Evolutionary conservation across 164 flowering plant species (phyloP), one percentile per base, ranked within the genome.

Genomic region (Amborella trichopoda): DNA sequence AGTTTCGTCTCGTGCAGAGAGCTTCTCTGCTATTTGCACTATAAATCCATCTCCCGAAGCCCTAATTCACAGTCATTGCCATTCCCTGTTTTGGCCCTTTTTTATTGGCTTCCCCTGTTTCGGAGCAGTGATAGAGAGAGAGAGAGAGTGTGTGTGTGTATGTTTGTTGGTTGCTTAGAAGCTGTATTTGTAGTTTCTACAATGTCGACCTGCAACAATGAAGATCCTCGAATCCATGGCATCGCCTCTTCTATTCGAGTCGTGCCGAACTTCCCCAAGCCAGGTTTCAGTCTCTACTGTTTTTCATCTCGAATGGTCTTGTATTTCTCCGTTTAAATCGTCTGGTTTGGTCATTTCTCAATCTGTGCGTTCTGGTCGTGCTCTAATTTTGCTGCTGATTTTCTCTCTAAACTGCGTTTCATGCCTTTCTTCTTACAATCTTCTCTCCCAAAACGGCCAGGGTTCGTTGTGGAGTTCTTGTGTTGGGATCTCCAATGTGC

Each of bases 191-290:
- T n/a, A 8, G 41, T 38, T 16, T 20, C 59, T 24, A 72, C 76
- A 78, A 83, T 83, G 96, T 78, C 87, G 55, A 67, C 57, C 56
- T 55, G 28, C 61, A 68, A 52, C 46, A 65, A 54, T 26, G 57
- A 72, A 41, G 94, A 87, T 67, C 78, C 91, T 53, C 85, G 94
- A 27, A 64, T 87, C 62, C 48, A 62, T 36, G 74, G 64, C 65
- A 83, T 87, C 72, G 62, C 74, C 60, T 63, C 78, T 39, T 65
- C 58, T 62, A 83, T 87, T 49, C 77, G 96, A 1, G 94, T 87
- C 24, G 81, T 87, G 38, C 96, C 96, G 20, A 36, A 87, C 68
- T 87, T 87, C 46, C 96, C 96, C 23, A 79, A 81, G 65, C 73
- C 73, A 67, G 96, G 96, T 83, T 44, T 24, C 22, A 18, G 8